Conservation (phyloP, 768 basidiomycete species). For the Hemileccinum rubropunctum region DNA sequence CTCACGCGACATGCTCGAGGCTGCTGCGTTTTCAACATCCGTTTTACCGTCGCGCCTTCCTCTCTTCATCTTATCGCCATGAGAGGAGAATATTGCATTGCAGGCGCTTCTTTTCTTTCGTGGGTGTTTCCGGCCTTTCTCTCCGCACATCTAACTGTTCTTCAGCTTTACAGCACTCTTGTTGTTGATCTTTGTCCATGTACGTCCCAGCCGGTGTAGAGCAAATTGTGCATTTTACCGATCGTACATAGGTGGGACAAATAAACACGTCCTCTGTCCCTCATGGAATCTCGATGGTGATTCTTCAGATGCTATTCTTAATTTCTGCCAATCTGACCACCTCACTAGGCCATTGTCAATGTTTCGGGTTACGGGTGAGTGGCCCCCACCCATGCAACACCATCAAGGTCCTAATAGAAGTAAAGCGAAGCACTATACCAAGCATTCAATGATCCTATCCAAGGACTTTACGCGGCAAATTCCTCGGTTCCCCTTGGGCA, state of each 20-base stretch:
- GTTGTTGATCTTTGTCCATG: constrained; percentile 80
- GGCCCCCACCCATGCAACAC: neutral
- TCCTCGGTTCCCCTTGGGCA: constrained; percentile 57
- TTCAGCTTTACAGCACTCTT: constrained; percentile 37
- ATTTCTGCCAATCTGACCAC: constrained; percentile 14
- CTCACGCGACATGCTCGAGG: constrained; percentile 22
- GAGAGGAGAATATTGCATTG: constrained; percentile 77
- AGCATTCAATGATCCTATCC: constrained; percentile 55
- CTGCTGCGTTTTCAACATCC: constrained; percentile 21
- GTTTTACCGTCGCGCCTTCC: constrained; percentile 12
- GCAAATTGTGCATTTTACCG: constrained; percentile 21
- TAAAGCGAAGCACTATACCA: constrained; percentile 48
- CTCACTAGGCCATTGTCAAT: constrained; percentile 60
- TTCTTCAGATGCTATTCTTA: constrained; percentile 11
- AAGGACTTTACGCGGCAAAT: constrained; percentile 65
- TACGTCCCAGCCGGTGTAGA: constrained; percentile 36
- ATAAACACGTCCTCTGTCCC: constrained; percentile 75
- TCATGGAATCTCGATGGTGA: constrained; percentile 71
- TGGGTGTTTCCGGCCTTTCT: constrained; percentile 34
- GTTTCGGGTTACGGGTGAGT: constrained; percentile 69
- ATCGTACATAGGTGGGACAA: constrained; percentile 63
- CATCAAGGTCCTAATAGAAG: neutral
- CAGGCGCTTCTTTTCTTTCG: constrained; percentile 71
- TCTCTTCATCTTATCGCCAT: constrained; percentile 34
- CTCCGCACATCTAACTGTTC: constrained; percentile 12